A percentile compares a stretch with the other conserved stretches of the same genome.
Evolutionary conservation across 129 eudicot species (phyloP).

Genomic region (Tagetes erecta): DNA sequence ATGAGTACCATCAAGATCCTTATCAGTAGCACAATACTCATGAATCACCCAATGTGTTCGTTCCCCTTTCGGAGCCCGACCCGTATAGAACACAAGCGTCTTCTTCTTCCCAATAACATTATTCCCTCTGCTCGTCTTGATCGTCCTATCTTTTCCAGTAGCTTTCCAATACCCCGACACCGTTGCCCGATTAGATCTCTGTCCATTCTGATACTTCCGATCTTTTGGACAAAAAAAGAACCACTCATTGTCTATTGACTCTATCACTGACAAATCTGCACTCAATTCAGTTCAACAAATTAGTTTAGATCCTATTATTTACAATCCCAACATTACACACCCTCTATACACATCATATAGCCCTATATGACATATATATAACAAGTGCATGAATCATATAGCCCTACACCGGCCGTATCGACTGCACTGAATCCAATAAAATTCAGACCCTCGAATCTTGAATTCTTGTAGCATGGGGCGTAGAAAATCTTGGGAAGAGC

Average conservation of each 20-base stretch:
- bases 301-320: no score
- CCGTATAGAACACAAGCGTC: slow-evolving; percentile 74
- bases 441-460: no score
- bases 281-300: not conserved
- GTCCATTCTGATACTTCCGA: slow-evolving; percentile 81
- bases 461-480: no score
- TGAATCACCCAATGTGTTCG: slow-evolving; percentile 89
- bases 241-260: slow-evolving; percentile 12
- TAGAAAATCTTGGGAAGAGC: no score
- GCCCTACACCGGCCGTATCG: no score
- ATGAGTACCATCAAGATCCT: slow-evolving; percentile 74
- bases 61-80: slow-evolving; percentile 86
- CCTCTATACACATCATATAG: no score
- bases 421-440: no score
- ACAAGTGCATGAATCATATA: no score
- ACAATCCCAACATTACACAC: no score
- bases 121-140: slow-evolving; percentile 51
- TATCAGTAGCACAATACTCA: slow-evolving; percentile 77
- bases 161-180: slow-evolving; percentile 88
- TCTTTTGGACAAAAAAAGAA: slow-evolving; percentile 29
- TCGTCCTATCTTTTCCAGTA: slow-evolving; percentile 76
- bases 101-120: slow-evolving; percentile 77
- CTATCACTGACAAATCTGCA: slow-evolving; percentile 20
- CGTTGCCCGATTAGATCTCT: slow-evolving; percentile 77
- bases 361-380: no score